Conservation (phyloP, 2,329 filamentous ascomycete species). For the Neopestalotiopsis rosae region DNA sequence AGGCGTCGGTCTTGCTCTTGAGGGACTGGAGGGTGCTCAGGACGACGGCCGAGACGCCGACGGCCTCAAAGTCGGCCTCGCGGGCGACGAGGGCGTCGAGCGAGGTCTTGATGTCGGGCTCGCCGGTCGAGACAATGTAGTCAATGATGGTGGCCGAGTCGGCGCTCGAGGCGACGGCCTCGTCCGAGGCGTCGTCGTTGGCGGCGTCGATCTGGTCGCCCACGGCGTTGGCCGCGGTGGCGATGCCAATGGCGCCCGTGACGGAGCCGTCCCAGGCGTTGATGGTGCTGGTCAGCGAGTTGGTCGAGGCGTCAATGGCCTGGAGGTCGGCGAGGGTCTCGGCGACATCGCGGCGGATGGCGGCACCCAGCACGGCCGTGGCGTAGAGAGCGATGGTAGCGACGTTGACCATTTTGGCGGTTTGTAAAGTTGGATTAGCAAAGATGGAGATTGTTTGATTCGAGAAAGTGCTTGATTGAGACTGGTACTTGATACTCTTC, state of each 20-base stretch:
- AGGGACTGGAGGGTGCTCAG: slow-evolving; percentile 8
- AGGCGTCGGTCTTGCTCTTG: slow-evolving; percentile 11
- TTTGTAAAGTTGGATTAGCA: background rate
- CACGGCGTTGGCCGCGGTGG: background rate
- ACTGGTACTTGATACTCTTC: background rate
- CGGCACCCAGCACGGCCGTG: slow-evolving; percentile 3
- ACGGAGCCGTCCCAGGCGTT: slow-evolving; percentile 14
- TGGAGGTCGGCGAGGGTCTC: slow-evolving; percentile 12
- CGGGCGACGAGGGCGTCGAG: slow-evolving; percentile 10
- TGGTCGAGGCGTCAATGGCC: slow-evolving; percentile 7
- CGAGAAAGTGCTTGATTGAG: background rate
- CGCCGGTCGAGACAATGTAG: slow-evolving; percentile 13
- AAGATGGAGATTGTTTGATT: slow-evolving; percentile 1
- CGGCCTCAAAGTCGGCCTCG: slow-evolving; percentile 13
- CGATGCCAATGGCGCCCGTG: slow-evolving; percentile 9
- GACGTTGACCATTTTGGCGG: slow-evolving; percentile 16
- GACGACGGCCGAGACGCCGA: slow-evolving; percentile 7
- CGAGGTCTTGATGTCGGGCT: slow-evolving; percentile 13
- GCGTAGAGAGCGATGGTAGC: slow-evolving; percentile 7
- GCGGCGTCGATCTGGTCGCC: slow-evolving; percentile 10
- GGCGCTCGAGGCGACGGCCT: slow-evolving; percentile 11
- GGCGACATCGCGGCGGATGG: slow-evolving; percentile 10
- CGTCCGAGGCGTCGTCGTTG: slow-evolving; percentile 8
- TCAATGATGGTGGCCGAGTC: slow-evolving; percentile 14
- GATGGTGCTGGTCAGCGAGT: slow-evolving; percentile 8